Evolutionary conservation across 1,139 yeast genomes (phyloP), one percentile per base, ranked within the genome.

Genomic region (Saccharomyces hybrid): DNA sequence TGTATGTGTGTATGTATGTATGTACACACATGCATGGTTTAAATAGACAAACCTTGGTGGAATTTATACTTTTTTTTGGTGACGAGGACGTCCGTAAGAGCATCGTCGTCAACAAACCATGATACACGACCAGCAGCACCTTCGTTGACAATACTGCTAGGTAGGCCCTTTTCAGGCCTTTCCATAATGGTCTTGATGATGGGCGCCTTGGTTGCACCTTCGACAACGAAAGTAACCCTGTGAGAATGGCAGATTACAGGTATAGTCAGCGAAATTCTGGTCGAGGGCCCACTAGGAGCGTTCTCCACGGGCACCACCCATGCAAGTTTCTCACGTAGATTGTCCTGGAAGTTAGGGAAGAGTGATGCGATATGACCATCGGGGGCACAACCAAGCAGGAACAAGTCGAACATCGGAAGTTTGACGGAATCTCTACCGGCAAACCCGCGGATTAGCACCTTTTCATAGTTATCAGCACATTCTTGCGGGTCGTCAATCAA

Each of bases 51-150:
- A 26, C 23, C 41, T 11, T 20, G 49, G 52, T 61, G 53, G 48
- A 61, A 65, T 50, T 64, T 64, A 55, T 65, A 66, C 50, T 61
- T 63, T 52, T 65, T 65, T 58, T 65, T 66, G 13, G 65, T 63
- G 13, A 66, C 68, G 30, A 60, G 56, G 23, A 67, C 70, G 50
- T 90, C 97, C 57, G 83, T 81, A 63, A 91, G 79, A 9, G 98
- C 97, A 63, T 88, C 97, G 65, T 88, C 88, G 71, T 93, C 98
- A 48, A 91, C 98, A 75, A 93, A 93, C 98, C 98, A 93, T 16
- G 91, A 82, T 7, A 91, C 97, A 72, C 86, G 86, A 31, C 97
- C 97, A 2, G 96, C 96, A 30, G 97, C 96, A 34, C 88, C 88
- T 71, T 89, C 97, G 69, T 91, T 91, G 59, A 93, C 97, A 54